These are phyloP conservation scores for Geotrichum histeridarum DNA, from an alignment of 1,139 yeast genomes.

Conservation along the genomic window DNA sequence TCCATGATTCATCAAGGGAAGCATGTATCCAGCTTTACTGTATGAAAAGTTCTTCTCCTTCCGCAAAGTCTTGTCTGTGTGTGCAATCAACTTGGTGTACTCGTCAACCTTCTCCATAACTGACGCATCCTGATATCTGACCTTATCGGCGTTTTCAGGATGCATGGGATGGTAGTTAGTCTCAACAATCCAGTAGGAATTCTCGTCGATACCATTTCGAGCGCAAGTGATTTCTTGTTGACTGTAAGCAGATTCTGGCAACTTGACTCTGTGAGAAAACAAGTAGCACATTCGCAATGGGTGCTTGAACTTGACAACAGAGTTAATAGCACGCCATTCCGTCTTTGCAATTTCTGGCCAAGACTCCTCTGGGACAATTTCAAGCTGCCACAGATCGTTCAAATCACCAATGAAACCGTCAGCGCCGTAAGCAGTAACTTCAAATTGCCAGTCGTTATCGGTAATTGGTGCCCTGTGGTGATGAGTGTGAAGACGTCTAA, in stretches of 20 bases:
- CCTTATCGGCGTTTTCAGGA: conserved; percentile 32
- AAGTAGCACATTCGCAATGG: conserved; percentile 56
- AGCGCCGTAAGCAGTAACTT: conserved; percentile 63
- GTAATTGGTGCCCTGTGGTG: conserved; percentile 64
- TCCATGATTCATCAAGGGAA: conserved; percentile 52
- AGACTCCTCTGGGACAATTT: conserved; percentile 24
- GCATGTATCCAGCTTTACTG: conserved; percentile 24
- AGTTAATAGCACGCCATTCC: conserved; percentile 48
- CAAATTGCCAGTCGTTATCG: conserved; percentile 73
- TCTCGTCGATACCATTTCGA: conserved; percentile 50
- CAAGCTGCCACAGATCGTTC: conserved; percentile 32
- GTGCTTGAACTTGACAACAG: conserved; percentile 57
- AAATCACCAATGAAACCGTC: conserved; percentile 33
- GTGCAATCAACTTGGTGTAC: conserved; percentile 25
- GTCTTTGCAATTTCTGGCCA: conserved; percentile 37
- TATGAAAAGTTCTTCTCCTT: conserved; percentile 24
- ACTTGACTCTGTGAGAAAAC: conserved; percentile 53
- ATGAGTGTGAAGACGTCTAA: conserved; percentile 54
- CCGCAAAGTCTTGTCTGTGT: conserved; percentile 12
- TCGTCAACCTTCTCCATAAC: conserved; percentile 36
- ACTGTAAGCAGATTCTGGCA: conserved; percentile 65
- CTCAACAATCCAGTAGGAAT: conserved; percentile 64
- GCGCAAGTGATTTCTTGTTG: conserved; percentile 78
- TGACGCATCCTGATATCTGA: conserved; percentile 27
- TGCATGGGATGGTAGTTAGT: conserved; percentile 50